phyloP scores from a whole-genome alignment of 2,329 filamentous ascomycete genomes.

The Fusarium transvaalense region DNA sequence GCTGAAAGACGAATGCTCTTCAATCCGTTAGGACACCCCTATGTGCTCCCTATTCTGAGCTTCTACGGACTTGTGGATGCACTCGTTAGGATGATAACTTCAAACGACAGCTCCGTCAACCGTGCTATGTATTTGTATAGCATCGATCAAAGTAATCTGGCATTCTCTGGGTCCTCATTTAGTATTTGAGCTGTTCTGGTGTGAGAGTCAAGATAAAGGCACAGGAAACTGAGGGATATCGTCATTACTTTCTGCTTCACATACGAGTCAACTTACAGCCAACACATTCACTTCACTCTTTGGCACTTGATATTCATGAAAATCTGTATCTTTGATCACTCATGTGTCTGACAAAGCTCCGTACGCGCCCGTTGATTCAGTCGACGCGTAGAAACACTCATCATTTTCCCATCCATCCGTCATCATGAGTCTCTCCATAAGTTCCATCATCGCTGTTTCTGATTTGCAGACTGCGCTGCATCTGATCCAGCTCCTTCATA shows the following conservation, averaged over 20 bases:
- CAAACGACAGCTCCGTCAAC: too few relatives aligned
- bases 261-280: not conserved
- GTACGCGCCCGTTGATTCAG: conserved; percentile 28
- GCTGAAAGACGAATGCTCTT: not conserved
- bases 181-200: not conserved
- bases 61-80: not conserved
- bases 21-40: not conserved
- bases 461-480: conserved; percentile 26
- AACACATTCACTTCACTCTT: not conserved
- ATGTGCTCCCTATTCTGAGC: not conserved
- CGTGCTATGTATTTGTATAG: too few relatives aligned
- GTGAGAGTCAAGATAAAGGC: too few relatives aligned
- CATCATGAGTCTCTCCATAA: conserved; percentile 23
- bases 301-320: conserved; percentile 7
- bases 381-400: conserved; percentile 26
- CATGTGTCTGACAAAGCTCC: conserved; percentile 24
- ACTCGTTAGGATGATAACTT: not conserved
- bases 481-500: conserved; percentile 41
- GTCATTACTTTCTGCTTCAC: not conserved
- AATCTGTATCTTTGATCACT: conserved; percentile 42
- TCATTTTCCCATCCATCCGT: conserved; percentile 16
- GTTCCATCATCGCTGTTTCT: conserved; percentile 20
- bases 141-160: too few relatives aligned
- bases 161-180: not conserved
- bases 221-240: not conserved